These are phyloP conservation scores for Litsea cubeba DNA, from an alignment of 164 flowering plant species.

Conservation along the genomic window DNA sequence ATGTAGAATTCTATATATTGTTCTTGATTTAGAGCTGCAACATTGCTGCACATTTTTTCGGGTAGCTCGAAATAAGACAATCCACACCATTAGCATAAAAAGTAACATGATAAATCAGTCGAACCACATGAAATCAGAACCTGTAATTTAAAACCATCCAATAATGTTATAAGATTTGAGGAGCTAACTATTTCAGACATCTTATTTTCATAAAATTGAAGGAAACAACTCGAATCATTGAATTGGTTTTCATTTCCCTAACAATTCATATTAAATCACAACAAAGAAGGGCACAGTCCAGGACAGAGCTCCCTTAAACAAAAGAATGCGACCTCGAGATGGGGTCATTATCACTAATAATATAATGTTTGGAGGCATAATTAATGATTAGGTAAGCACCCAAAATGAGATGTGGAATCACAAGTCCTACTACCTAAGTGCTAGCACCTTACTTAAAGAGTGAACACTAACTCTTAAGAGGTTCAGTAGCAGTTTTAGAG, in stretches of 20 bases:
- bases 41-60: too few species aligned
- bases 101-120: too few species aligned
- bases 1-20: too few species aligned
- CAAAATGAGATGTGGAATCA: background rate
- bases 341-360: background rate
- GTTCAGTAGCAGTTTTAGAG: constrained; percentile 4
- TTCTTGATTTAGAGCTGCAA: too few species aligned
- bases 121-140: too few species aligned
- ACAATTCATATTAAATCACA: background rate
- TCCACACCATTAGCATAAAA: too few species aligned
- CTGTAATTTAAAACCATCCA: too few species aligned
- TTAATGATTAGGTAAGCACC: background rate
- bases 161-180: too few species aligned
- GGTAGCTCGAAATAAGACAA: too few species aligned
- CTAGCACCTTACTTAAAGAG: background rate
- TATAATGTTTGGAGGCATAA: background rate
- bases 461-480: background rate
- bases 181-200: too few species aligned
- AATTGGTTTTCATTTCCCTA: background rate
- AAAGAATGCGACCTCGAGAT: background rate
- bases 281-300: background rate
- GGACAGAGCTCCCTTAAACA: background rate
- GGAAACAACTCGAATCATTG: background rate
- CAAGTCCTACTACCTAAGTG: background rate
- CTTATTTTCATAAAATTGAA: background rate